Percentiles rank a stretch among this genome's conserved stretches.
phyloP scores from a whole-genome alignment of 768 basidiomycete genomes.

The Naganishia kalamii region DNA sequence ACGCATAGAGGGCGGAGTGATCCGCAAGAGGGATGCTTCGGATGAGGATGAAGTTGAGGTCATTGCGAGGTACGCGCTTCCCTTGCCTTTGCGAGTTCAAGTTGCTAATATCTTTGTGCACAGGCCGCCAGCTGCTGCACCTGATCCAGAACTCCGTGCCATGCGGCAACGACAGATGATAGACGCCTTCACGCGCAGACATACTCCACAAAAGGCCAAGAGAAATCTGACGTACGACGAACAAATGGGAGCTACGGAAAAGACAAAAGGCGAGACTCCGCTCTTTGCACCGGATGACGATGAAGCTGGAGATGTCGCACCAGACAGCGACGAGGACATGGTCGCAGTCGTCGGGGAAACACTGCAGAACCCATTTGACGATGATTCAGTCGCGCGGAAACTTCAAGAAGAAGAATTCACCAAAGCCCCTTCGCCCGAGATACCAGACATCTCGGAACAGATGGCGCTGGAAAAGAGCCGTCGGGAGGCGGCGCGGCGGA shows the following conservation, averaged over 20 bases:
- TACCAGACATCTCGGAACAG: constrained; percentile 11
- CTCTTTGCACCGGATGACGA: constrained; percentile 21
- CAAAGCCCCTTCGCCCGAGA: constrained; percentile 23
- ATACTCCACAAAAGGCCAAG: constrained; percentile 32
- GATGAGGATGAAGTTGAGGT: constrained; percentile 44
- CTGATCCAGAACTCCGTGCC: constrained; percentile 37
- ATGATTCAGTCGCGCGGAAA: constrained; percentile 10
- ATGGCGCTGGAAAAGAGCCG: constrained; percentile 8
- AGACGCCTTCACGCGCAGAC: constrained; percentile 39
- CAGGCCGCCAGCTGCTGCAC: neutral
- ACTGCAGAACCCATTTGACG: constrained; percentile 12
- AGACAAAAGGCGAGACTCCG: neutral
- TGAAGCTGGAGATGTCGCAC: constrained; percentile 31
- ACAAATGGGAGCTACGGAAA: constrained; percentile 4
- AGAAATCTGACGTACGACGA: constrained; percentile 14
- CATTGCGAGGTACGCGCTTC: constrained; percentile 23
- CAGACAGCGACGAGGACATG: constrained; percentile 53
- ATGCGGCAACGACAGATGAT: constrained; percentile 39
- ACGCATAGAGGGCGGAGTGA: constrained; percentile 16
- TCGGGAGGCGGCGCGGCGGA: constrained; percentile 9
- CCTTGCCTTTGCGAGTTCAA: neutral
- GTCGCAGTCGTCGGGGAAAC: constrained; percentile 65
- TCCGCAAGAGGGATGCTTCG: constrained; percentile 20
- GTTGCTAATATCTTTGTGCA: neutral
- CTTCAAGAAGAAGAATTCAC: constrained; percentile 24